Evolutionary conservation across 1,284 basidiomycete species (phyloP), one percentile per base, ranked within the genome.

Genomic region (Ceratobasidium theobromae): DNA sequence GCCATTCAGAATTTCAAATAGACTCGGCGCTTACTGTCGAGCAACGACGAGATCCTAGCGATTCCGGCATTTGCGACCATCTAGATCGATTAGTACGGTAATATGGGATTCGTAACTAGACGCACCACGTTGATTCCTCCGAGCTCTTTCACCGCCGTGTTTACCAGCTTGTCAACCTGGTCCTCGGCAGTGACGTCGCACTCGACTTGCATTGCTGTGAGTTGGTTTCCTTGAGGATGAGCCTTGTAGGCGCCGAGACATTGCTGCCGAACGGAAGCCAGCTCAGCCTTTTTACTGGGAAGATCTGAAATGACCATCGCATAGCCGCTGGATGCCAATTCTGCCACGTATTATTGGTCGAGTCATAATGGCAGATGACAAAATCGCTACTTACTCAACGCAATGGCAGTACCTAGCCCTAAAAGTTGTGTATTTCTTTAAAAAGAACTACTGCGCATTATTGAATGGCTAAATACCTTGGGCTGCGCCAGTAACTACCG

Each of bases 1-100:
- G 18, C 18, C 6, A 14, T 21, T 38, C 8, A 16, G 12, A 45
- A 14, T 8, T 21, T 11, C 43, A 45, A 11, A 38, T 38, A 16
- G 8, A 38, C 35, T 8, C 8, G 43, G 18, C 14, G 21, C 6
- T 27, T 6, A 35, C 60, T 5, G 6, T 64, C 60, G 9, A 64
- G 35, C 4, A 64, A 49, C 3, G 46, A 6, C 6, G 48, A 21
- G 4, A 43, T 3, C 16, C 28, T 51, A 14, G 30, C 18, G 27
- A 64, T 38, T 2, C 48, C 60, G 1, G 60, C 60, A 23, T 64
- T 64, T 27, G 60, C 60, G 16, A 64, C 38, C 60, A 64, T 64
- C 60, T 64, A 51, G 2, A 33, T 16, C n/a, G 11, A 49, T 49
- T 25, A n/a, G 30, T 14, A 21, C 28, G 25, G 11, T 16, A 32